Conservation (phyloP, 2,329 filamentous ascomycete genomes). For the Leptosphaerulina australis region DNA sequence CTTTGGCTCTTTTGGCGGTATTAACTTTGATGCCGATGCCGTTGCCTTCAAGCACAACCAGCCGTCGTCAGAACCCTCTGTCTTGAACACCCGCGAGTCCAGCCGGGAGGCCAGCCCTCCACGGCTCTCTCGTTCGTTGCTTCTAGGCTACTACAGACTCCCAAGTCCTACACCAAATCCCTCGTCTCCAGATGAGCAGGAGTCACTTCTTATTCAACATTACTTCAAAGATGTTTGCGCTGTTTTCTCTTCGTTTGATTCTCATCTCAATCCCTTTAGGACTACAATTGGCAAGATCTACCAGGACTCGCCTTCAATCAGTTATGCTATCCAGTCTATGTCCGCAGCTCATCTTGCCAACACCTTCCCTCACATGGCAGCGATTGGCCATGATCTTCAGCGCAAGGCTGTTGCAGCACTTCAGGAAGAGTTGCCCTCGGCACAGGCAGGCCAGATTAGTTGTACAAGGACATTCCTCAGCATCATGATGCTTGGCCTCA, state of each 20-base stretch:
- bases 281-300: constrained; percentile 64
- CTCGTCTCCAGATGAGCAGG: constrained; percentile 53
- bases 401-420: constrained; percentile 60
- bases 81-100: constrained; percentile 23
- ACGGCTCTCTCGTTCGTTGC: constrained; percentile 48
- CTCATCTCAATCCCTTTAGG: constrained; percentile 65
- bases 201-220: constrained; percentile 65
- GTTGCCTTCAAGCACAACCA: constrained; percentile 27
- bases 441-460: constrained; percentile 47
- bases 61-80: constrained; percentile 18
- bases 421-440: constrained; percentile 55
- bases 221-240: constrained; percentile 68
- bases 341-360: constrained; percentile 66
- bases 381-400: constrained; percentile 58
- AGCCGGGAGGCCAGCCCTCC: constrained; percentile 33
- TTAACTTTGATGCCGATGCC: constrained; percentile 31
- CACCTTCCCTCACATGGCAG: constrained; percentile 60
- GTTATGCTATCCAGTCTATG: constrained; percentile 68
- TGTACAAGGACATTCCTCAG: constrained; percentile 62
- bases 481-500: constrained; percentile 64
- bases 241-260: constrained; percentile 69
- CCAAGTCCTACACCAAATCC: constrained; percentile 42
- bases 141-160: constrained; percentile 47
- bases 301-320: constrained; percentile 64
- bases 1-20: constrained; percentile 24